Conservation (phyloP, 371 early-diverging fungal species). For the Mortierella sp. region DNA sequence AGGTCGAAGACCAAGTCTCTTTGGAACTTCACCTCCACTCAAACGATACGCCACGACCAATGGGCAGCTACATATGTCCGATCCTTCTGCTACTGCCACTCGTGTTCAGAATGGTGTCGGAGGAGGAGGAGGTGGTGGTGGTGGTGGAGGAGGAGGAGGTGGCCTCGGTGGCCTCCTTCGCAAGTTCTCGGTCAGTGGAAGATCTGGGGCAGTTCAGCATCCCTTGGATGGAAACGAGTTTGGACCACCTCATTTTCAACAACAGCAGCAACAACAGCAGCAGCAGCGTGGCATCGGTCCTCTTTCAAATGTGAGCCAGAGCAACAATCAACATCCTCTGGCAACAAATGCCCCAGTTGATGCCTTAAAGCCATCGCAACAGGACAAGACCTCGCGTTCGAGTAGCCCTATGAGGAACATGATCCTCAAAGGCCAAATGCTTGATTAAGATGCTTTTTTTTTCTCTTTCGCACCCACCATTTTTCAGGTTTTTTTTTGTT, state of each 20-base stretch:
- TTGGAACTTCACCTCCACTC: slow-evolving; percentile 21
- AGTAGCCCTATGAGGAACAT: slow-evolving; percentile 45
- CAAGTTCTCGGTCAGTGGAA: slow-evolving; percentile 30
- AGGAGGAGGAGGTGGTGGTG: slow-evolving; percentile 34
- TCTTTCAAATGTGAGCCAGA: neutral
- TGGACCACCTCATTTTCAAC: slow-evolving; percentile 14
- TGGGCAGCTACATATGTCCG: neutral
- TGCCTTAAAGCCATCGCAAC: slow-evolving; percentile 12
- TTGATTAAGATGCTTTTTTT: too few species aligned
- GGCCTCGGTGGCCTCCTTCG: slow-evolving; percentile 46
- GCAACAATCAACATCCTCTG: slow-evolving; percentile 1
- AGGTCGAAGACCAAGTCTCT: slow-evolving; percentile 28
- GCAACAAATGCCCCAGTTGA: slow-evolving; percentile 6
- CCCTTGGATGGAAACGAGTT: slow-evolving; percentile 28
- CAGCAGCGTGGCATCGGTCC: slow-evolving; percentile 12
- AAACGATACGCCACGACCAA: neutral
- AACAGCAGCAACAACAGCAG: too few species aligned
- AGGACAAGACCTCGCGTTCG: slow-evolving; percentile 28
- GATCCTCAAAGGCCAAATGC: slow-evolving; percentile 53
- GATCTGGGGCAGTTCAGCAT: slow-evolving; percentile 2
- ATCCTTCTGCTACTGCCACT: neutral
- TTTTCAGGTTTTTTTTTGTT: slow-evolving; percentile 5
- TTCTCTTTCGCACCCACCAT: too few species aligned
- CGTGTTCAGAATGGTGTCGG: slow-evolving; percentile 21
- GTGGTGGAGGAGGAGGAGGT: slow-evolving; percentile 16